These are phyloP conservation scores for Mycena polygramma DNA, from an alignment of 768 basidiomycete species.

Conservation along the genomic window DNA sequence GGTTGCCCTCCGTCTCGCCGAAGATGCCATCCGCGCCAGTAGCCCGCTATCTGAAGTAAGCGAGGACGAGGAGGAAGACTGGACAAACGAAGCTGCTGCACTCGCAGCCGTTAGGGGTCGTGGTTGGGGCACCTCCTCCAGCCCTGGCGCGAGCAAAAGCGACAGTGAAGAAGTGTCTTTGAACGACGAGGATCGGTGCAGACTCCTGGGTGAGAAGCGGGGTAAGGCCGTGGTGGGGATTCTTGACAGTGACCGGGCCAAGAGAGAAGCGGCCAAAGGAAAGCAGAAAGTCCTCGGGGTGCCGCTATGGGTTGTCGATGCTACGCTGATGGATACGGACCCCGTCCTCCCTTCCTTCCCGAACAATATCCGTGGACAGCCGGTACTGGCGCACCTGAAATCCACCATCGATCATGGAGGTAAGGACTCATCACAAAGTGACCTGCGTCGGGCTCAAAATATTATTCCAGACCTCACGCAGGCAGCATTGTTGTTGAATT, in stretches of 20 bases:
- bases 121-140: slow-evolving; percentile 39
- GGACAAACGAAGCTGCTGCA: slow-evolving; percentile 56
- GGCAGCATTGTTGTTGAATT: slow-evolving; percentile 55
- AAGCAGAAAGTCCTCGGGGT: slow-evolving; percentile 46
- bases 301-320: slow-evolving; percentile 44
- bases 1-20: slow-evolving; percentile 61
- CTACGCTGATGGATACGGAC: slow-evolving; percentile 13
- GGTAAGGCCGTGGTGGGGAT: slow-evolving; percentile 61
- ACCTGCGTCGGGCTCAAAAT: background rate
- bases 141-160: slow-evolving; percentile 34
- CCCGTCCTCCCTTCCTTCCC: slow-evolving; percentile 19
- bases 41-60: slow-evolving; percentile 47
- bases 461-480: slow-evolving; percentile 53
- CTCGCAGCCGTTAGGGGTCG: slow-evolving; percentile 49
- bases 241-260: slow-evolving; percentile 55
- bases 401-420: slow-evolving; percentile 21
- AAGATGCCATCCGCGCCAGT: slow-evolving; percentile 52
- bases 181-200: slow-evolving; percentile 49
- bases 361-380: slow-evolving; percentile 16
- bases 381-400: slow-evolving; percentile 15
- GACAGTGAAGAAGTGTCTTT: slow-evolving; percentile 43
- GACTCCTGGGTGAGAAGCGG: slow-evolving; percentile 55
- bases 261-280: slow-evolving; percentile 42
- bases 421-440: background rate
- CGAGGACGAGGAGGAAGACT: slow-evolving; percentile 52